Conservation (phyloP, 2,329 filamentous ascomycete species). For the Diaporthe citriasiana region DNA sequence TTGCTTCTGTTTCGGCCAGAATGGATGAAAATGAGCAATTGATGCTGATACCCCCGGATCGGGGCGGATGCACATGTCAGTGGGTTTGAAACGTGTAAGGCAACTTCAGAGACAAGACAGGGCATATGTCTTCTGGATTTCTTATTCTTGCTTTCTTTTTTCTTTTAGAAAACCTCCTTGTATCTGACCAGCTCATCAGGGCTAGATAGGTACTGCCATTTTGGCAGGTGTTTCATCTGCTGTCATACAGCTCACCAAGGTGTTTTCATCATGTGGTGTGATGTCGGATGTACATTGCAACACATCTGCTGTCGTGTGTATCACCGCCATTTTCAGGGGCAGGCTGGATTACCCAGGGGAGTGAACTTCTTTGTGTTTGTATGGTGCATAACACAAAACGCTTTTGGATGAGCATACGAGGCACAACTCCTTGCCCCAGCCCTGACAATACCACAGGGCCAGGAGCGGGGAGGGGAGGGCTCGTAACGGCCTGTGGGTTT, state of each 20-base stretch:
- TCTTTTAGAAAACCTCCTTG: not conserved
- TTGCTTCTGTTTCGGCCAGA: not conserved
- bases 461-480: too few species aligned
- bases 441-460: not conserved
- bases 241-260: conserved; percentile 36
- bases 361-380: not conserved
- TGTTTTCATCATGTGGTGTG: not conserved
- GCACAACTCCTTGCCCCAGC: too few species aligned
- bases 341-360: not conserved
- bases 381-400: not conserved
- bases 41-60: not conserved
- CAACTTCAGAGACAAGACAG: not conserved
- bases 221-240: conserved; percentile 20
- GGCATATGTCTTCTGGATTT: not conserved
- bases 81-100: not conserved
- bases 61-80: conserved; percentile 2
- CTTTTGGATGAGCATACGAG: not conserved
- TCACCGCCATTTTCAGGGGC: not conserved
- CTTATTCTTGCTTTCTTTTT: not conserved
- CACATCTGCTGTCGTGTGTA: conserved; percentile 4
- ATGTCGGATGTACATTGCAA: conserved; percentile 15
- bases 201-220: not conserved
- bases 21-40: not conserved
- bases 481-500: not conserved
- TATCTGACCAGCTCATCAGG: not conserved